phyloP scores from a whole-genome alignment of 2,329 filamentous ascomycete species.

The Fusarium circinatum region DNA sequence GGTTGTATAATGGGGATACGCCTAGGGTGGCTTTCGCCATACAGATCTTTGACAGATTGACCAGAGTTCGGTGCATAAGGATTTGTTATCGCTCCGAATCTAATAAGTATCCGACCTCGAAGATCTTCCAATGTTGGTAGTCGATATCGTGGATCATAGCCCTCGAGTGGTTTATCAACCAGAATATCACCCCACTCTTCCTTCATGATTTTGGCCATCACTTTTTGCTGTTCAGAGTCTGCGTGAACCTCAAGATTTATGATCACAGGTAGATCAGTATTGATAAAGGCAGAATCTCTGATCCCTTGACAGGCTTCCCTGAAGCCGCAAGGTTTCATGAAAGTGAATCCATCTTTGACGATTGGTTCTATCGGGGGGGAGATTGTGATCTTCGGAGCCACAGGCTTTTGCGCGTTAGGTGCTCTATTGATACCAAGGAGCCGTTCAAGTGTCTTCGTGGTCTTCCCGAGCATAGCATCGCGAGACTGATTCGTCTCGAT shows the following conservation, averaged over 20 bases:
- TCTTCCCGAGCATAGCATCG: not conserved
- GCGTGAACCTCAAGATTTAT: fast-evolving
- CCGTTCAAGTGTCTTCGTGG: fast-evolving
- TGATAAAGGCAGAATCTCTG: fast-evolving
- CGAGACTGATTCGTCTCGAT: too few species aligned
- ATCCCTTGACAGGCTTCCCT: not conserved
- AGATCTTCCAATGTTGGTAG: not conserved
- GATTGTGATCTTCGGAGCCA: fast-evolving
- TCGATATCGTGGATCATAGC: not conserved
- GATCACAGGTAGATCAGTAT: fast-evolving
- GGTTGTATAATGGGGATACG: not conserved
- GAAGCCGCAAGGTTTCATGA: fast-evolving
- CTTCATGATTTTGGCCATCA: not conserved
- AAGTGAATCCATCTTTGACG: fast-evolving
- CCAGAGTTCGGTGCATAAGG: too few species aligned
- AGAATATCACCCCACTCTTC: not conserved
- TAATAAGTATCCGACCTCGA: not conserved
- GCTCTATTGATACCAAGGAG: fast-evolving
- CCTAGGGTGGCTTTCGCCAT: fast-evolving
- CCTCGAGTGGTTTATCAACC: fast-evolving
- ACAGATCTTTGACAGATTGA: too few species aligned
- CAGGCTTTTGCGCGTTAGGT: fast-evolving
- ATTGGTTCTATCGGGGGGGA: not conserved
- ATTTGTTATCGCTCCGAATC: too few species aligned
- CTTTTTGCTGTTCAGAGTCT: fast-evolving